phyloP scores from a whole-genome alignment of 1,139 yeast species.

The Meyerozyma elateridarum region DNA sequence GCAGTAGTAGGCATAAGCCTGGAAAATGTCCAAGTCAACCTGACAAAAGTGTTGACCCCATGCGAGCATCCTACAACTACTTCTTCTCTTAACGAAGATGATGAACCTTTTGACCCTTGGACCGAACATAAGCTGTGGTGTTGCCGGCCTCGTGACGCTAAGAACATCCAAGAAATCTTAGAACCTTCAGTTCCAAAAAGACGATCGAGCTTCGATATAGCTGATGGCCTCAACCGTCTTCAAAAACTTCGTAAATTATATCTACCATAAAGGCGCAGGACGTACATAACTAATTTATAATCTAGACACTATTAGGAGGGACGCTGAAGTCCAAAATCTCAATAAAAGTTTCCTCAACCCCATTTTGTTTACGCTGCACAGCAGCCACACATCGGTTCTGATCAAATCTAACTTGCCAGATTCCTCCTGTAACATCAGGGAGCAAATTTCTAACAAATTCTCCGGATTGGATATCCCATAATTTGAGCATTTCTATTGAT shows the following conservation, averaged over 20 bases:
- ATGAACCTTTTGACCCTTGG: constrained; percentile 19
- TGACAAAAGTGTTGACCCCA: constrained; percentile 27
- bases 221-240: constrained; percentile 31
- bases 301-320: no score
- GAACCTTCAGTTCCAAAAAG: constrained; percentile 14
- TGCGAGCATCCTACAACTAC: constrained; percentile 24
- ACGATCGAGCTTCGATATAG: constrained; percentile 23
- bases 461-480: constrained; percentile 83
- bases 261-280: no score
- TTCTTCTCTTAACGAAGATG: constrained; percentile 13
- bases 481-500: constrained; percentile 72
- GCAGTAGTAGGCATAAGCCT: constrained; percentile 5
- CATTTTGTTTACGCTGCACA: constrained; percentile 55
- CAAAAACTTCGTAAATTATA: constrained; percentile 33
- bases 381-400: constrained; percentile 87
- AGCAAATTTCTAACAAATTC: constrained; percentile 69
- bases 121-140: constrained; percentile 39
- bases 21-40: constrained; percentile 1
- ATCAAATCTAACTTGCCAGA: constrained; percentile 94
- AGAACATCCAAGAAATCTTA: constrained; percentile 11
- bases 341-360: constrained; percentile 54
- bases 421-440: constrained; percentile 72
- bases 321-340: constrained; percentile 81
- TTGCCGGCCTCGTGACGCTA: constrained; percentile 16
- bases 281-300: no score